Evolutionary conservation across 1,284 basidiomycete species (phyloP).

Genomic region (Ustilago shanxiensis): DNA sequence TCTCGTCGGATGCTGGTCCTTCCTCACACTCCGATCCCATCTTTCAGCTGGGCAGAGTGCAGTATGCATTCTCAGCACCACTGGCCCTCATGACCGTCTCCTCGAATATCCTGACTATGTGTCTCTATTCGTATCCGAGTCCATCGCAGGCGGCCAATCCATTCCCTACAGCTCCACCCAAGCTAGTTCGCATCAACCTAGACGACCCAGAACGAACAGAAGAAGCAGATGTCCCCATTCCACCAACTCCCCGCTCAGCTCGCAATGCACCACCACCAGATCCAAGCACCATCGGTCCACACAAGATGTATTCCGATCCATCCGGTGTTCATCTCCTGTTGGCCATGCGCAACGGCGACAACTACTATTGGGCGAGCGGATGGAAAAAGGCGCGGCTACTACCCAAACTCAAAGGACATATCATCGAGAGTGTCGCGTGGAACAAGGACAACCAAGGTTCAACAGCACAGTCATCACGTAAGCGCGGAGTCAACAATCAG

Average conservation of each 20-base stretch:
- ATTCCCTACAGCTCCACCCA: conserved; percentile 43
- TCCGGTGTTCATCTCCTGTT: conserved; percentile 89
- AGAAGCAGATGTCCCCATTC: conserved; percentile 64
- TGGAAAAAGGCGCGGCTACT: conserved; percentile 62
- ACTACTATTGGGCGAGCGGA: conserved; percentile 80
- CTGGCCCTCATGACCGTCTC: conserved; percentile 62
- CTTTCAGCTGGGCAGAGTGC: conserved; percentile 67
- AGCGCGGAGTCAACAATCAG: conserved; percentile 9
- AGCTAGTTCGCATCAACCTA: conserved; percentile 66
- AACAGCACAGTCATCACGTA: conserved; percentile 8
- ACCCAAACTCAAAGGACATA: conserved; percentile 80
- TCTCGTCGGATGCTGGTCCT: conserved; percentile 54
- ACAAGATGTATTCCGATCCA: conserved; percentile 76
- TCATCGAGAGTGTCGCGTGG: conserved; percentile 92
- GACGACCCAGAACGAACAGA: conserved; percentile 64
- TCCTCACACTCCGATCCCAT: conserved; percentile 49
- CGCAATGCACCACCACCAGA: conserved; percentile 52
- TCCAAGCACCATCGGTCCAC: conserved; percentile 46
- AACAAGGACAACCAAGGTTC: conserved; percentile 71
- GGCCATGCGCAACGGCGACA: conserved; percentile 88
- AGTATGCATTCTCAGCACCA: conserved; percentile 67
- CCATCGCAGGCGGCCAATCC: conserved; percentile 24
- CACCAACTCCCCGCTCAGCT: conserved; percentile 49
- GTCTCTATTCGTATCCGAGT: conserved; percentile 54
- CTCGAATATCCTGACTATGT: conserved; percentile 67